A percentile compares a stretch with the other conserved stretches of the same genome.
Evolutionary conservation across 176 grass and related monocot genomes (phyloP).

Genomic region (Oryza meridionalis): DNA sequence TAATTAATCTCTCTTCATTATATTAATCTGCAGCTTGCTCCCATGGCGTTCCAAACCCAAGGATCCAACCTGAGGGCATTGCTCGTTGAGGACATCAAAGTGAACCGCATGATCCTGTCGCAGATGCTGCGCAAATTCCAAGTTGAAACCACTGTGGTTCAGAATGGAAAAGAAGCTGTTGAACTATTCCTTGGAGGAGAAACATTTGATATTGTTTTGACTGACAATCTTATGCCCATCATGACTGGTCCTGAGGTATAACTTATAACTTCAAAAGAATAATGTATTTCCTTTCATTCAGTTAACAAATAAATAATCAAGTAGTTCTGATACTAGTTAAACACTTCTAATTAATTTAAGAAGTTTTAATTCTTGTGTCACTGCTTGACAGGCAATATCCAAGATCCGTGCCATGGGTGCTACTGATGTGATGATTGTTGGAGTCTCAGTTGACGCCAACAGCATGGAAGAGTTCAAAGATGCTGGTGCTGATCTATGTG

Average conservation of each 20-base stretch:
- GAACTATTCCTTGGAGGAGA: constrained; percentile 37
- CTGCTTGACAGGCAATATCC: neutral
- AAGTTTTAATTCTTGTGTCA: neutral
- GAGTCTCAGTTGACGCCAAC: constrained; percentile 16
- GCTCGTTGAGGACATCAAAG: constrained; percentile 20
- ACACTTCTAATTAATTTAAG: neutral
- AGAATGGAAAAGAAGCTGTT: constrained; percentile 44
- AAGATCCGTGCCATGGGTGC: constrained; percentile 44
- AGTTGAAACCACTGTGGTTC: neutral
- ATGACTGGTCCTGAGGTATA: constrained; percentile 42
- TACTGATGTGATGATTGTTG: constrained; percentile 37
- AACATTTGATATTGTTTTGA: constrained; percentile 39
- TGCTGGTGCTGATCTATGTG: constrained; percentile 29
- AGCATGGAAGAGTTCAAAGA: constrained; percentile 1
- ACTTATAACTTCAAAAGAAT: too few relatives aligned
- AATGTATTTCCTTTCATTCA: neutral
- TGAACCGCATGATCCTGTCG: constrained; percentile 1
- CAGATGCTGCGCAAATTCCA: constrained; percentile 1
- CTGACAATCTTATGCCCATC: constrained; percentile 35
- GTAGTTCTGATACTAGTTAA: neutral
- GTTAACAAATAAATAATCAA: neutral
- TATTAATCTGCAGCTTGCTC: neutral
- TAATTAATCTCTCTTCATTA: neutral
- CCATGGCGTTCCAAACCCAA: constrained; percentile 9
- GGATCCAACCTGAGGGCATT: constrained; percentile 11